Evolutionary conservation across 2,329 filamentous ascomycete genomes (phyloP).

Genomic region (Magnaporthiopsis poae): DNA sequence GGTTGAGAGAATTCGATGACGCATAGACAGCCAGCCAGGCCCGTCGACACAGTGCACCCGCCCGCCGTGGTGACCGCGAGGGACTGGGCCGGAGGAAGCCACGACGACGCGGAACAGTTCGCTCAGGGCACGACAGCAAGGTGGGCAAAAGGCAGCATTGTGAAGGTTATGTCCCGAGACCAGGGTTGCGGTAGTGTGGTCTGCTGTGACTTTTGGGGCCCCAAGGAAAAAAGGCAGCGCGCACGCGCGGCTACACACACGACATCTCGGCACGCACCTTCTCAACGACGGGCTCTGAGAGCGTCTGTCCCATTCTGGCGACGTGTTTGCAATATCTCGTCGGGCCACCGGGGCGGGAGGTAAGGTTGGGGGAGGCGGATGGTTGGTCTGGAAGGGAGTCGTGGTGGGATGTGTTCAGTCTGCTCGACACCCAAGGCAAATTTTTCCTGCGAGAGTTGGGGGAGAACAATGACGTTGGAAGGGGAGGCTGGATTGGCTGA

Average conservation of each 20-base stretch:
- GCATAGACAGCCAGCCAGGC: not conserved
- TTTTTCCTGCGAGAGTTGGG: not conserved
- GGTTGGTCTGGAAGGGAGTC: not conserved
- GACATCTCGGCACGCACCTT: slow-evolving; percentile 59
- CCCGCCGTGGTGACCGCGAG: not conserved
- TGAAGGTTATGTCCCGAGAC: not conserved
- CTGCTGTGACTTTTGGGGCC: slow-evolving; percentile 1
- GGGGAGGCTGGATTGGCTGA: not conserved
- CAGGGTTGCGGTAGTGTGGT: not conserved
- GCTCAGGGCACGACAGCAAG: too few relatives aligned
- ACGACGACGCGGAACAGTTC: not conserved
- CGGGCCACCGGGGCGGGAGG: not conserved
- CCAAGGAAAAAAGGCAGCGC: not conserved
- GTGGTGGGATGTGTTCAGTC: not conserved
- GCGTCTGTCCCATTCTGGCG: slow-evolving; percentile 85
- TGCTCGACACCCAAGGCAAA: not conserved
- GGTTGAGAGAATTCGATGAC: not conserved
- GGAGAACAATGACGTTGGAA: slow-evolving; percentile 3
- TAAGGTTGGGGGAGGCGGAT: not conserved
- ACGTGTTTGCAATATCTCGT: slow-evolving; percentile 13
- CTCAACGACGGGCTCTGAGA: slow-evolving; percentile 96
- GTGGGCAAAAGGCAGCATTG: not conserved
- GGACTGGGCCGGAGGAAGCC: not conserved
- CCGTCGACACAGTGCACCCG: not conserved
- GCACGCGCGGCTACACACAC: not conserved